Evolutionary conservation across 1,284 basidiomycete species (phyloP).

Genomic region (Coniferiporia sulphurascens): DNA sequence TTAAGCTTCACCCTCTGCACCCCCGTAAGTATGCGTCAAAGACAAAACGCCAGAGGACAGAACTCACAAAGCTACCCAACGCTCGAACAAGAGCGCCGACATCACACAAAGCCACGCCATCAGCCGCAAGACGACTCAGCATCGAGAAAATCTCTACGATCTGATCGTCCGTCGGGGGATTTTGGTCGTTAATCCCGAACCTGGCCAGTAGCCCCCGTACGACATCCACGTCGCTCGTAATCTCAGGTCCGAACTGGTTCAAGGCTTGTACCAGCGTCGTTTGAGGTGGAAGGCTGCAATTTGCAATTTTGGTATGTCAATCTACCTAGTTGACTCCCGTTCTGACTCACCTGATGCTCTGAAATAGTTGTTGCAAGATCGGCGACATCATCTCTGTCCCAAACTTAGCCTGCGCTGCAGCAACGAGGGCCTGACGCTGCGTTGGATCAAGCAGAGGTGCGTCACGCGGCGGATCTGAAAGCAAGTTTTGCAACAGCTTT

Average conservation of each 20-base stretch:
- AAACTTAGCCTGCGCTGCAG: constrained; percentile 70
- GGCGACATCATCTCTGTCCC: constrained; percentile 52
- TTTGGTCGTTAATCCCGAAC: constrained; percentile 65
- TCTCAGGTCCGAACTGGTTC: constrained; percentile 70
- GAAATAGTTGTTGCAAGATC: constrained; percentile 45
- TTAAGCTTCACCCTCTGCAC: constrained; percentile 57
- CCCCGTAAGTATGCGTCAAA: constrained; percentile 16
- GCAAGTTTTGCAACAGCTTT: constrained; percentile 75
- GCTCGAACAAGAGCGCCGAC: constrained; percentile 72
- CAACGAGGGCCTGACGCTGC: constrained; percentile 68
- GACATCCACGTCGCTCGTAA: constrained; percentile 67
- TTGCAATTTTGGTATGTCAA: background rate
- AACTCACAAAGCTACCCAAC: constrained; percentile 61
- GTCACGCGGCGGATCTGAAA: constrained; percentile 56
- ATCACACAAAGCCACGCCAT: constrained; percentile 69
- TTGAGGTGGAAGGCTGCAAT: constrained; percentile 54
- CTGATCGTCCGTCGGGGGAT: constrained; percentile 64
- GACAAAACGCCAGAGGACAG: background rate
- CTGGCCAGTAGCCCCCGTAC: constrained; percentile 63
- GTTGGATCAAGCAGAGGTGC: constrained; percentile 61
- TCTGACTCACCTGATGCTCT: constrained; percentile 43
- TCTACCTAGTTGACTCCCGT: background rate
- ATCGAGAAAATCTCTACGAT: constrained; percentile 65
- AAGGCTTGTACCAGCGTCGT: constrained; percentile 68
- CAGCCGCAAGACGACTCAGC: constrained; percentile 61